Evolutionary conservation across 805 yeast species (phyloP).

Genomic region (Yamadazyma kitorensis): DNA sequence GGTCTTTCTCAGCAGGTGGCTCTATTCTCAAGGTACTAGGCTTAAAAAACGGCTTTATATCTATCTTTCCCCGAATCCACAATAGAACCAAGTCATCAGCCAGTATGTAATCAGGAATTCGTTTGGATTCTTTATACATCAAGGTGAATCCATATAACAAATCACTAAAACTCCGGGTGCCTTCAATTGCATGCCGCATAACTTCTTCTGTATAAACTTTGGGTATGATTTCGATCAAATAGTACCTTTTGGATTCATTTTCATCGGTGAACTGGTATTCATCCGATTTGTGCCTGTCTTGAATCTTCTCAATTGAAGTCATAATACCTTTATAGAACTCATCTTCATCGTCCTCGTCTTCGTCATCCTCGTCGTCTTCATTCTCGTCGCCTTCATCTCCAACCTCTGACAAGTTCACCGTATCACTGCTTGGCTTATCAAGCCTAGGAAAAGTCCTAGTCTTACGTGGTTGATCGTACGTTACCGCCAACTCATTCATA

Average conservation of each 20-base stretch:
- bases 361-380: neutral
- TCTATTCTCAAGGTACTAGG: conserved; percentile 39
- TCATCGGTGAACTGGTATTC: conserved; percentile 21
- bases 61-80: conserved; percentile 41
- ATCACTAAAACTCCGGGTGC: conserved; percentile 23
- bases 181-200: conserved; percentile 24
- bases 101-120: conserved; percentile 11
- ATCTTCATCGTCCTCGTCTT: conserved; percentile 2
- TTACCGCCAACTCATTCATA: too few relatives aligned
- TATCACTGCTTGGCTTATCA: too few relatives aligned
- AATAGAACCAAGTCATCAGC: conserved; percentile 20
- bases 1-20: conserved; percentile 15
- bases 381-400: neutral
- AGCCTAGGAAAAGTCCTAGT: too few relatives aligned
- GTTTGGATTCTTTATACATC: conserved; percentile 11
- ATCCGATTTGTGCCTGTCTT: conserved; percentile 5
- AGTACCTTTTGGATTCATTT: conserved; percentile 27
- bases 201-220: conserved; percentile 19
- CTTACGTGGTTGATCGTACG: too few relatives aligned
- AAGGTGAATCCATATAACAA: conserved; percentile 18
- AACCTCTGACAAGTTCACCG: neutral
- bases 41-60: conserved; percentile 35
- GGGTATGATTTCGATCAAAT: conserved; percentile 26
- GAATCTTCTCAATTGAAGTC: conserved; percentile 2
- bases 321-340: conserved; percentile 2